Evolutionary conservation across 163 green algal species (phyloP).

Genomic region (Volvox carteri): DNA sequence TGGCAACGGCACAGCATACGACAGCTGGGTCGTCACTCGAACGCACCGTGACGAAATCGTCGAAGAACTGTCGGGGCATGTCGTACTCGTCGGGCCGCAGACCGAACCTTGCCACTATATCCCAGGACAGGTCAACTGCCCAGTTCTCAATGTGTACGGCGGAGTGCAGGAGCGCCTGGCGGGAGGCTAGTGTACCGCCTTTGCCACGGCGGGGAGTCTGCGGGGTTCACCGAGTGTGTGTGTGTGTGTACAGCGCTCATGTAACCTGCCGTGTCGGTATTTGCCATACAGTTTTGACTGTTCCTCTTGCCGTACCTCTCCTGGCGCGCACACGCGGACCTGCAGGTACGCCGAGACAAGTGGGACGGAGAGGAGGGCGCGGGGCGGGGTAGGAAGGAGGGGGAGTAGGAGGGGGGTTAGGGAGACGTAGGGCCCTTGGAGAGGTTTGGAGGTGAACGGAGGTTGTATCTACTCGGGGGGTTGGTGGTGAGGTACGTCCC

Average conservation of each 20-base stretch:
- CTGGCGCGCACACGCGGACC: slow-evolving; percentile 31
- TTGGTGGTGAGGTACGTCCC: too few relatives aligned
- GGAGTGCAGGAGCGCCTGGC: slow-evolving; percentile 63
- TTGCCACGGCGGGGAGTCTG: slow-evolving; percentile 77
- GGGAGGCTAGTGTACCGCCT: slow-evolving; percentile 77
- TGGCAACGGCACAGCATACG: too few relatives aligned
- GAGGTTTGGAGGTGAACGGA: background rate
- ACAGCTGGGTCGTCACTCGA: background rate
- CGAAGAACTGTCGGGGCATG: slow-evolving; percentile 85
- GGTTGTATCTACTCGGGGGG: background rate
- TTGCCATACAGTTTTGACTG: background rate
- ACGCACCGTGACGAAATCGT: slow-evolving; percentile 83
- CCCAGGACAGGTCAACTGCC: slow-evolving; percentile 83
- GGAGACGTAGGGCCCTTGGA: background rate
- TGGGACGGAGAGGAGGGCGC: too few relatives aligned
- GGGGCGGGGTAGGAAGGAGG: background rate
- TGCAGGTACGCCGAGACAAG: too few relatives aligned
- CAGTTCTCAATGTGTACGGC: slow-evolving; percentile 78
- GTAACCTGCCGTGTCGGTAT: background rate
- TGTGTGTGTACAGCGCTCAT: background rate
- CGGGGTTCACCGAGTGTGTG: background rate
- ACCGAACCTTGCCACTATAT: slow-evolving; percentile 89
- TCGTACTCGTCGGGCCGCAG: slow-evolving; percentile 41
- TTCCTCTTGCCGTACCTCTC: background rate
- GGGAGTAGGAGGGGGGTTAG: background rate